Base-by-base conservation (phyloP, 805 yeast genomes). In the Kodamaea leandrae region DNA sequence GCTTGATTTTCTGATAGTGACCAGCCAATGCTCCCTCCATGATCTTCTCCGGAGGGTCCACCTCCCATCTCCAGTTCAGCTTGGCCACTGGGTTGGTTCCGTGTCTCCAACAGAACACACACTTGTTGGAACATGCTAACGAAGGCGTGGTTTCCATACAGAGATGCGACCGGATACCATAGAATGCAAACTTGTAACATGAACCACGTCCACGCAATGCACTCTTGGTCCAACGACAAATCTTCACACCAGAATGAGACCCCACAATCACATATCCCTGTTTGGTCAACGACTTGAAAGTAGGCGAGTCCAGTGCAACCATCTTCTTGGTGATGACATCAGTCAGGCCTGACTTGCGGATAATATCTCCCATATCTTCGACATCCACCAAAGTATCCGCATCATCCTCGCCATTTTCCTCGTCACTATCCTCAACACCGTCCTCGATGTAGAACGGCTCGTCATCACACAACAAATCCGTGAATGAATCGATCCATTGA, bases 71-170 rank as follows among this genome's bases (percentile, higher is more conserved):
- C 97, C 97, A 89, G 47, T 68, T 69, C 45, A 83, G 83, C 20
- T 95, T 89, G 13, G 96, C 96, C 2, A 90, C 96, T 0, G 97
- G 97, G 56, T 89, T 90, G 2, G 96, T 89, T 36, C 97, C 97
- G 62, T 89, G 97, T 60, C 97, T 77, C 97, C 97, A 89, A 66
- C 97, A 89, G 57, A 89, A 89, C 4, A 90, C 96, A 74, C 97
- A 89, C 60, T 89, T 89, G 58, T 89, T 89, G 4, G 96, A 87
- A 62, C 97, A 89, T 6, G 96, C 91, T 44, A 89, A 70, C 1
- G 95, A 83, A 1, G 97, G 97, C 0, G 97, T 89, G 2, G 96
- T 80, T 59, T 89, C 97, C 97, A 89, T 89, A 64, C 97, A 89
- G 42, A 91, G 68, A 64, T 91, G 96, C 2, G 95, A 84, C 46